Evolutionary conservation across 2,329 filamentous ascomycete genomes (phyloP), one percentile per base, ranked within the genome.

Genomic region (Exophiala sp.): DNA sequence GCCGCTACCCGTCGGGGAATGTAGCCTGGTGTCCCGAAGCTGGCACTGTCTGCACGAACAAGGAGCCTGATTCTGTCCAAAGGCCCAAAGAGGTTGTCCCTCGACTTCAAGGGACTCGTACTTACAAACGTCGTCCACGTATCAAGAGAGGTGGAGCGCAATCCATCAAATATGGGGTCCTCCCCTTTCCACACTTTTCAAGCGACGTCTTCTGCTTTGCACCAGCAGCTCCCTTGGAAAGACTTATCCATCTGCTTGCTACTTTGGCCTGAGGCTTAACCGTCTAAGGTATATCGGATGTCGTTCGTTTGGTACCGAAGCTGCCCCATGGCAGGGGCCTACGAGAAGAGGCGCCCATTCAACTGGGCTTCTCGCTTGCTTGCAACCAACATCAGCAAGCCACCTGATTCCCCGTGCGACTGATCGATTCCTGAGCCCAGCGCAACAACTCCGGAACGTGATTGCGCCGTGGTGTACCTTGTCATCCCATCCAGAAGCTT

Each of bases 1-100:
- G 46, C 46, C 34, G 13, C n/a, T 29, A 27, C 10, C 46, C 46
- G 39, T 10, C 30, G 39, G 39, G 46, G 46, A 49, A 37, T n/a
- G 11, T 2, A 19, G 9, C 44, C 34, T 27, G 44, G 24, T 46
- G 44, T 39, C 21, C 21, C 44, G 21, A 21, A 27, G 11, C 13
- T 3, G 13, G 19, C n/a, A 45, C 10, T 34, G 10, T 35, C 24
- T 19, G 43, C 32, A 46, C 11, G 32, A 29, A 46, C 43, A 30
- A 11, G 16, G 42, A 23, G 14, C 38, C 23, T 41, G 38, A 6
- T 16, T 37, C 34, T 37, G 14, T 11, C 13, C 16, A 18, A 8
- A 19, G 8, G 5, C 14, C 13, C 16, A 18, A 8, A 19, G 8
- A 5, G 34, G 14, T 11, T 8, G 18, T 19, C 19, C 34, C 8